Evolutionary conservation across 202 grass and related monocot genomes (phyloP).

Genomic region (Carex arenaria): DNA sequence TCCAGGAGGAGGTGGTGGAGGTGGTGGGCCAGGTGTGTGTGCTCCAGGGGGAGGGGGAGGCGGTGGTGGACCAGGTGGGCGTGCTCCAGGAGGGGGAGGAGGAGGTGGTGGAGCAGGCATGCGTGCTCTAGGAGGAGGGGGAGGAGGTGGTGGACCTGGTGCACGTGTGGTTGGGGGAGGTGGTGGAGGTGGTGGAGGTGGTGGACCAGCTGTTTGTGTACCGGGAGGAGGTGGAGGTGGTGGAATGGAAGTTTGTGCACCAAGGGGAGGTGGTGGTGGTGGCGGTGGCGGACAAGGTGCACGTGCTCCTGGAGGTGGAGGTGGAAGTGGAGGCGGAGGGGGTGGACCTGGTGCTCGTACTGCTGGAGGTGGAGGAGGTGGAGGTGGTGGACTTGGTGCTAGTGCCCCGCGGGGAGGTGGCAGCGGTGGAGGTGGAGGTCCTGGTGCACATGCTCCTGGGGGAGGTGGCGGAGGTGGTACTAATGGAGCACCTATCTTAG

Average conservation of each 20-base stretch:
- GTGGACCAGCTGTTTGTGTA: background rate
- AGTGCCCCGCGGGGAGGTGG: slow-evolving; percentile 5
- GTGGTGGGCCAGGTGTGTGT: slow-evolving; percentile 24
- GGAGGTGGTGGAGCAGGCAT: slow-evolving; percentile 24
- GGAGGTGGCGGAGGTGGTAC: slow-evolving; percentile 9
- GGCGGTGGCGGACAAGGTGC: background rate
- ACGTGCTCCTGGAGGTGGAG: slow-evolving; percentile 2
- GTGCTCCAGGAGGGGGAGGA: slow-evolving; percentile 20
- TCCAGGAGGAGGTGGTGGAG: slow-evolving; percentile 29
- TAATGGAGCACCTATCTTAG: background rate
- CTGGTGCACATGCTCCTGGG: background rate
- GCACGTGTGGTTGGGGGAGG: slow-evolving; percentile 17
- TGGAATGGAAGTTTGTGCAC: slow-evolving; percentile 1
- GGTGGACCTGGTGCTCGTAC: slow-evolving; percentile 11
- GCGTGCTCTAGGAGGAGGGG: background rate
- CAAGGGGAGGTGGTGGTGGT: slow-evolving; percentile 13
- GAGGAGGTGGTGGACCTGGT: slow-evolving; percentile 14
- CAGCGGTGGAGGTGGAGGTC: slow-evolving; percentile 16
- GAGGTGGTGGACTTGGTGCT: background rate
- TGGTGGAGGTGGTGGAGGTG: background rate
- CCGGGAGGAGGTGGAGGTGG: slow-evolving; percentile 29
- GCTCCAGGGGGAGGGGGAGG: background rate
- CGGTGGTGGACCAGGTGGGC: background rate
- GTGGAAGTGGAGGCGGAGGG: slow-evolving; percentile 24
- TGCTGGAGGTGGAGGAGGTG: slow-evolving; percentile 15